These are phyloP conservation scores for Verticillium longisporum DNA, from an alignment of 2,329 filamentous ascomycete species.

Conservation along the genomic window DNA sequence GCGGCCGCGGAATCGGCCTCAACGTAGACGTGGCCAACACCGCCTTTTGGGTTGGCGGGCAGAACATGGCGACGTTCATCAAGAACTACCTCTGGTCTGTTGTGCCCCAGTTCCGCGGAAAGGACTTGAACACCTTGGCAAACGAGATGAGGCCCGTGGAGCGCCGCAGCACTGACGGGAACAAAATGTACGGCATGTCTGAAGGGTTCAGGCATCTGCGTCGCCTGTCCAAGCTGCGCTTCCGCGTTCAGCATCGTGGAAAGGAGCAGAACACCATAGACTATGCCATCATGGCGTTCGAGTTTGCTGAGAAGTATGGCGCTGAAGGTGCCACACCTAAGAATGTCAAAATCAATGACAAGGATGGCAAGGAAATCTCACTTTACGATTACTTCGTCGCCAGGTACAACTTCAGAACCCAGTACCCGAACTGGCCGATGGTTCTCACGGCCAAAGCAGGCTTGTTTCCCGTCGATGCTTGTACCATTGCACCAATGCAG, in stretches of 20 bases:
- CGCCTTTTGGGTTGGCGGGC: constrained; percentile 64
- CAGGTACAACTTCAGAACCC: constrained; percentile 46
- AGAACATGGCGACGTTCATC: constrained; percentile 25
- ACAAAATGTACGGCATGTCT: constrained; percentile 26
- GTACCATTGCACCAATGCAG: constrained; percentile 45
- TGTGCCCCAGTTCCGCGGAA: not conserved
- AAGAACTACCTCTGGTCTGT: constrained; percentile 19
- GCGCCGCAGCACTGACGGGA: constrained; percentile 11
- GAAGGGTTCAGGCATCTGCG: constrained; percentile 49
- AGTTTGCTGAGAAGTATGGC: constrained; percentile 37
- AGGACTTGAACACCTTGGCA: constrained; percentile 16
- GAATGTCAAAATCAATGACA: constrained; percentile 31
- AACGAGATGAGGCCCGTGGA: constrained; percentile 27
- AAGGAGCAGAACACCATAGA: constrained; percentile 37
- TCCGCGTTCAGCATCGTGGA: constrained; percentile 47
- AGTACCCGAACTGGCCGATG: constrained; percentile 44
- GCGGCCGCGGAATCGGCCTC: constrained; percentile 60
- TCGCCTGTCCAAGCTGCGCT: constrained; percentile 47
- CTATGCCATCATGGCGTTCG: constrained; percentile 46
- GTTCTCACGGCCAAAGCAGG: constrained; percentile 49
- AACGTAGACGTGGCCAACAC: constrained; percentile 92
- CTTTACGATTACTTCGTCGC: constrained; percentile 49
- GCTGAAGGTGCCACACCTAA: constrained; percentile 40
- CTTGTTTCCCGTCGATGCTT: constrained; percentile 56
- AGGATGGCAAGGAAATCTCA: constrained; percentile 35